These are phyloP conservation scores for Agrocybe pediades DNA, from an alignment of 768 basidiomycete species.

Conservation along the genomic window DNA sequence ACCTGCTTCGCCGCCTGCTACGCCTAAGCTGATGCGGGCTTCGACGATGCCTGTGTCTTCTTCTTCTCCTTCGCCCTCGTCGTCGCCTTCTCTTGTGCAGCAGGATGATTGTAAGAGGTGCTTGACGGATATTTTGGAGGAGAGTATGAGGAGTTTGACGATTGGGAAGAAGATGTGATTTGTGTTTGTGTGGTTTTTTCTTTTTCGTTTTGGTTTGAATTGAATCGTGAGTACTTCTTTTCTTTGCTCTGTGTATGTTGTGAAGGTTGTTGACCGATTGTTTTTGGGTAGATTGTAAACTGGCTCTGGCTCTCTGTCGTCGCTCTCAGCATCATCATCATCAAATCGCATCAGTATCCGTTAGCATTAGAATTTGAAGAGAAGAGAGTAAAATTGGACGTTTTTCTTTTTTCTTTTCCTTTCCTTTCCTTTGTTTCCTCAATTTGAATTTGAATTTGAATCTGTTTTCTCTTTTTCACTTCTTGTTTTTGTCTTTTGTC, in stretches of 20 bases:
- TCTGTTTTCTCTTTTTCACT: neutral
- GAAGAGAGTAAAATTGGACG: neutral
- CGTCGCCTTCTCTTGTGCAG: neutral
- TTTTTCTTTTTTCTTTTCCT: neutral
- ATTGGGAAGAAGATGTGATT: conserved; percentile 48
- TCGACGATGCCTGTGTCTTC: conserved; percentile 2
- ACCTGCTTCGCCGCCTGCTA: conserved; percentile 22
- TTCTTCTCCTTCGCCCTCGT: conserved; percentile 9
- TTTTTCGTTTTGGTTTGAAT: neutral
- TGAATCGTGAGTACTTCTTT: neutral
- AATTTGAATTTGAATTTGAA: neutral
- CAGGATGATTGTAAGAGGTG: conserved; percentile 26
- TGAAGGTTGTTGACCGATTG: neutral
- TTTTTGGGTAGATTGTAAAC: neutral
- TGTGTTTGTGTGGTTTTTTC: neutral
- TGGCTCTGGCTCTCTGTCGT: neutral
- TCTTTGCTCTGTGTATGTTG: neutral
- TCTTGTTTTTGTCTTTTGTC: neutral
- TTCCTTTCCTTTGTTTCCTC: neutral
- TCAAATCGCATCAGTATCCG: no score
- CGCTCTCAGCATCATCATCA: neutral
- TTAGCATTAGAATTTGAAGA: neutral
- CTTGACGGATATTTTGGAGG: conserved; percentile 51
- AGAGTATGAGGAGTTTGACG: conserved; percentile 69
- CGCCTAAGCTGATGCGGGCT: conserved; percentile 12